Base-by-base conservation (phyloP, 192 early-diverging fungal species). In the Entomortierella lignicola region DNA sequence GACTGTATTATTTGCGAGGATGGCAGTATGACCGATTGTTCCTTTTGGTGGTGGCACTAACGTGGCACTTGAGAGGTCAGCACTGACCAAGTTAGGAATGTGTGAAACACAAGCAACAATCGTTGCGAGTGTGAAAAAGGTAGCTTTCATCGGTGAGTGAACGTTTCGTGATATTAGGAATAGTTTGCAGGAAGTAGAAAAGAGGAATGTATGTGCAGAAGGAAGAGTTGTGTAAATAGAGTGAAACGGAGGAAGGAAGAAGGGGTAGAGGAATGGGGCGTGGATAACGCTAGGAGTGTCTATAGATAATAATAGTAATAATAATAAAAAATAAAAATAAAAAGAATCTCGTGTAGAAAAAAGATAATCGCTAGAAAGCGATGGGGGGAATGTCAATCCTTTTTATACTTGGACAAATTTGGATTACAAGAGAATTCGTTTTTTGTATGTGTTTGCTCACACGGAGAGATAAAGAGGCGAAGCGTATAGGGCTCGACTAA, bases 1-100 rank as follows among this genome's bases (percentile, higher is more conserved):
- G 41, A 79, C 57, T 3, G 63, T 70, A 15, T 60, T 65, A 41
- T 66, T 68, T 18, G 63, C 23, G 12, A 79, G 17, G 8, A 37
- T 31, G 1, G 68, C 75, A 0, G 75, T 65, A 27, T 79, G 75
- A 15, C 75, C 75, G 23, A 47, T 2, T 15, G 61, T 63, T 41
- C 23, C 30, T 2, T n/a, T 42, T 39, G 73, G 66, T 18, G 60
- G n/a, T 27, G n/a, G 48, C n/a, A 48, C 54, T 34, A 29, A n/a
- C 12, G 48, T 53, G 17, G 37, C 39, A 51, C 42, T 18, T 50
- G 32, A 25, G 34, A 29, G 21, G 20, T 47, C 44, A 20, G 44
- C 44, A 20, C 15, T 47, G 12, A 47, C 15, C 4, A 47, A 15
- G 17, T 12, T 47, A 4, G 44, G 20, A 4, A 47, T 4, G 29